These are phyloP conservation scores for Vicia sativa DNA, from an alignment of 306 rosid genomes.

Conservation along the genomic window DNA sequence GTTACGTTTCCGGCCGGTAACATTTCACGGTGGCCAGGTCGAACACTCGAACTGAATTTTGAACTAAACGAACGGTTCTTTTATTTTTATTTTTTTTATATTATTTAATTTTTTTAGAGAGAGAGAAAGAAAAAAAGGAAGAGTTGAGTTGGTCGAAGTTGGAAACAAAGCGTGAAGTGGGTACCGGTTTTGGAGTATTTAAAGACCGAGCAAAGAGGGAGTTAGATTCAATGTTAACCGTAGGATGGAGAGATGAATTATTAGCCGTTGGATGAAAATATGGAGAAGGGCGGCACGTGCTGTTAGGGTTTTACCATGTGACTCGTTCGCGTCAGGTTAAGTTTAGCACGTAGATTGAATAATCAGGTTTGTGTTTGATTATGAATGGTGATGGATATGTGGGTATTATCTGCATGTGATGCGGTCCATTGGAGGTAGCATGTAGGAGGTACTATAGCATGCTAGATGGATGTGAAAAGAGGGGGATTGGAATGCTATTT, in stretches of 20 bases:
- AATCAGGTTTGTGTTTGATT: background rate
- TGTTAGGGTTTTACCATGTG: constrained; percentile 27
- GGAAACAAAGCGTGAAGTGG: constrained; percentile 39
- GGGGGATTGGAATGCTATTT: background rate
- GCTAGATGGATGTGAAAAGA: background rate
- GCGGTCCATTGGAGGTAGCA: background rate
- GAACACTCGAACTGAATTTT: constrained; percentile 6
- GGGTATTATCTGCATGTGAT: constrained; percentile 4
- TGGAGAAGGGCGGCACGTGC: constrained; percentile 78
- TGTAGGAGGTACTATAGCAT: background rate
- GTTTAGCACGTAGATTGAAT: background rate
- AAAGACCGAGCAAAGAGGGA: constrained; percentile 41
- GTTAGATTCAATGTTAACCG: constrained; percentile 44
- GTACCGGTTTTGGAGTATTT: constrained; percentile 46
- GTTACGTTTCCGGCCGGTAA: constrained; percentile 45
- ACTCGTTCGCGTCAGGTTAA: constrained; percentile 23
- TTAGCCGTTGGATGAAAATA: constrained; percentile 42
- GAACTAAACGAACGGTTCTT: constrained; percentile 25
- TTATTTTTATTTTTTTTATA: background rate
- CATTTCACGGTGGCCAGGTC: constrained; percentile 54
- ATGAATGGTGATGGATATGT: background rate
- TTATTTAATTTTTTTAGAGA: background rate
- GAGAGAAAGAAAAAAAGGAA: background rate
- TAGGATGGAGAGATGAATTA: constrained; percentile 26
- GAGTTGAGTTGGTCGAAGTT: constrained; percentile 28